A percentile compares a stretch with the other conserved stretches of the same genome.
Evolutionary conservation across 163 green algal species (phyloP).

Genomic region (Prototheca cutis): DNA sequence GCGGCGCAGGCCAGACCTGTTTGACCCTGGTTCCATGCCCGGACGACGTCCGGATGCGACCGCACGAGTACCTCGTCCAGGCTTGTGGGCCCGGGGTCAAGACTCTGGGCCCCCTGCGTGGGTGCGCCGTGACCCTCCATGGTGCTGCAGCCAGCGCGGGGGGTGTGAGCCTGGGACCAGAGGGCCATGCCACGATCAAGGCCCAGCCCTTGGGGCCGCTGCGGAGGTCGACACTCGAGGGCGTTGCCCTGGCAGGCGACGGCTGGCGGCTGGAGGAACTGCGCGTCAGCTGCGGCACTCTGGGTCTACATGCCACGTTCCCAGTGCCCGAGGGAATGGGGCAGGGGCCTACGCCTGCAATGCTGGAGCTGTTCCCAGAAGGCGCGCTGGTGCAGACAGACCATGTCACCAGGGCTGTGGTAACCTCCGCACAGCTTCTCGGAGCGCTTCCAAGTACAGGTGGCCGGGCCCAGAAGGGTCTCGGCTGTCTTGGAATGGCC

Average conservation of each 20-base stretch:
- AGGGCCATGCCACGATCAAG: background rate
- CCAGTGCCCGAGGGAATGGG: background rate
- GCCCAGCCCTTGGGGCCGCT: background rate
- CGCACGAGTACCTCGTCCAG: background rate
- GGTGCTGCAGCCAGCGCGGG: constrained; percentile 24
- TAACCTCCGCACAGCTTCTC: no score
- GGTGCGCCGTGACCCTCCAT: background rate
- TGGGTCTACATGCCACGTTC: background rate
- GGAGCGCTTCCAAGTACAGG: no score
- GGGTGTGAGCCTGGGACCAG: background rate
- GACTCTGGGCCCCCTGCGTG: background rate
- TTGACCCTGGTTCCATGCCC: constrained; percentile 12
- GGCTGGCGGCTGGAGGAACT: background rate
- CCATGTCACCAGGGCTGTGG: no score
- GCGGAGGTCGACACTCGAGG: background rate
- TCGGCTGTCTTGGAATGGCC: no score
- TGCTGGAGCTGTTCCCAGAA: background rate
- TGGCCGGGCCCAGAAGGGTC: no score
- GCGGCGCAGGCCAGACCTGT: constrained; percentile 3
- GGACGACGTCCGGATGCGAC: constrained; percentile 21
- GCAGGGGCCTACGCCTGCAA: background rate
- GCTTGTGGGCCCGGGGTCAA: background rate
- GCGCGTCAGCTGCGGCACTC: background rate
- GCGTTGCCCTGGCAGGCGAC: background rate
- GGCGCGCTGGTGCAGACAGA: no score